phyloP scores from a whole-genome alignment of 2,329 filamentous ascomycete genomes.

The Chlorencoelia australis region DNA sequence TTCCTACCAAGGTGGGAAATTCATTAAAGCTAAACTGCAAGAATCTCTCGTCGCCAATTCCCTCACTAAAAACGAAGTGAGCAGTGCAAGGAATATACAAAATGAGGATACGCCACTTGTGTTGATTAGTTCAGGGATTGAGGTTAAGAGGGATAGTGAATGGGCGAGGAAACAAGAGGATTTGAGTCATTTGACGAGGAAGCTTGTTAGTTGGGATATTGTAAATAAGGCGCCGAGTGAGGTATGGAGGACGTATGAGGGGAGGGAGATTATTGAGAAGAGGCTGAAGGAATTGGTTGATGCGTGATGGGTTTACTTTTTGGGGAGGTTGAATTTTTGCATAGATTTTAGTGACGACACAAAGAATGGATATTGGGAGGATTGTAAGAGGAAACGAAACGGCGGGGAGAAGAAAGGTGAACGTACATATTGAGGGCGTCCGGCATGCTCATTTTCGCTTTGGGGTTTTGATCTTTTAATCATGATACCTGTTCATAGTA shows the following conservation, averaged over 20 bases:
- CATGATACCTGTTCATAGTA: too few species aligned
- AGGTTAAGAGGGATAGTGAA: slow-evolving; percentile 52
- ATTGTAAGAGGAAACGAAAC: neutral
- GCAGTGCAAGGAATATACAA: slow-evolving; percentile 71
- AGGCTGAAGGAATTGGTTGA: slow-evolving; percentile 59
- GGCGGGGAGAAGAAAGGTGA: neutral
- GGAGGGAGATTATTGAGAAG: slow-evolving; percentile 67
- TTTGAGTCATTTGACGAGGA: slow-evolving; percentile 68
- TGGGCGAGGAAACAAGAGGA: slow-evolving; percentile 86
- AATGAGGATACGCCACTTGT: slow-evolving; percentile 63
- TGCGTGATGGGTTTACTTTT: slow-evolving; percentile 1
- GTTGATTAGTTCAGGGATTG: slow-evolving; percentile 71
- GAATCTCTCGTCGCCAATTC: slow-evolving; percentile 82
- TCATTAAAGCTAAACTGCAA: slow-evolving; percentile 83
- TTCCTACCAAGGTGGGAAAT: slow-evolving; percentile 71
- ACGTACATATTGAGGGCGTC: too few species aligned
- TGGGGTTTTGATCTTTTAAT: too few species aligned
- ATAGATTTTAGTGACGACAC: too few species aligned
- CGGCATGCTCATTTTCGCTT: too few species aligned
- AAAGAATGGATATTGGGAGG: neutral
- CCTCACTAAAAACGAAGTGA: slow-evolving; percentile 74
- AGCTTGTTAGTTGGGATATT: slow-evolving; percentile 75
- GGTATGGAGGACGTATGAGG: slow-evolving; percentile 70
- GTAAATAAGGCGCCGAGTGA: slow-evolving; percentile 76
- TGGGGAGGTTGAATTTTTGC: neutral